These are phyloP conservation scores for Warburgia ugandensis DNA, from an alignment of 164 flowering plant genomes.

Conservation along the genomic window DNA sequence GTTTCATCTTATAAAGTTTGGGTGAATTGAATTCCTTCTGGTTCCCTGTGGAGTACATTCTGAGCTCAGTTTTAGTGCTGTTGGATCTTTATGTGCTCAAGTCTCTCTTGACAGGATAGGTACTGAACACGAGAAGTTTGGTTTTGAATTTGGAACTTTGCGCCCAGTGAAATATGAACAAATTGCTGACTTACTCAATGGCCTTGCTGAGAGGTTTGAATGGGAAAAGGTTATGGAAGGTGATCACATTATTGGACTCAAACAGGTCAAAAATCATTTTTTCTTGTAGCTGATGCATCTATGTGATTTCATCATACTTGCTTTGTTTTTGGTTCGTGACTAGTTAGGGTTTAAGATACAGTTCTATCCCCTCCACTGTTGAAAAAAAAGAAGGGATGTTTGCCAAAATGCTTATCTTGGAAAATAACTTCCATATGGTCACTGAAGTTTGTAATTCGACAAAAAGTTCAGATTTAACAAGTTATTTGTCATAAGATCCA, in stretches of 20 bases:
- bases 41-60: too few species aligned
- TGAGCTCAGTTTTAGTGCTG: not conserved
- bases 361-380: too few species aligned
- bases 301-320: not conserved
- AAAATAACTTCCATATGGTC: too few species aligned
- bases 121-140: slow-evolving; percentile 98
- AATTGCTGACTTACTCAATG: slow-evolving; percentile 78
- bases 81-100: slow-evolving; percentile 3
- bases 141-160: slow-evolving; percentile 68
- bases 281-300: not conserved
- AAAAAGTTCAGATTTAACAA: too few species aligned
- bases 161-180: slow-evolving; percentile 84
- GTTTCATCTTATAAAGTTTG: too few species aligned
- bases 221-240: slow-evolving; percentile 99
- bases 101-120: slow-evolving; percentile 67
- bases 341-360: not conserved
- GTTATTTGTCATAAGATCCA: too few species aligned
- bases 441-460: too few species aligned
- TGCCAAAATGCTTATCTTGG: too few species aligned
- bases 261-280: slow-evolving; percentile 59
- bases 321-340: not conserved
- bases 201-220: slow-evolving; percentile 92
- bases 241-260: slow-evolving; percentile 85
- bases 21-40: too few species aligned
- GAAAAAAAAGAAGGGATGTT: too few species aligned